A percentile compares a stretch with the other conserved stretches of the same genome.
Evolutionary conservation across 139 green algal genomes (phyloP).

Genomic region (Picochlorum sp.): DNA sequence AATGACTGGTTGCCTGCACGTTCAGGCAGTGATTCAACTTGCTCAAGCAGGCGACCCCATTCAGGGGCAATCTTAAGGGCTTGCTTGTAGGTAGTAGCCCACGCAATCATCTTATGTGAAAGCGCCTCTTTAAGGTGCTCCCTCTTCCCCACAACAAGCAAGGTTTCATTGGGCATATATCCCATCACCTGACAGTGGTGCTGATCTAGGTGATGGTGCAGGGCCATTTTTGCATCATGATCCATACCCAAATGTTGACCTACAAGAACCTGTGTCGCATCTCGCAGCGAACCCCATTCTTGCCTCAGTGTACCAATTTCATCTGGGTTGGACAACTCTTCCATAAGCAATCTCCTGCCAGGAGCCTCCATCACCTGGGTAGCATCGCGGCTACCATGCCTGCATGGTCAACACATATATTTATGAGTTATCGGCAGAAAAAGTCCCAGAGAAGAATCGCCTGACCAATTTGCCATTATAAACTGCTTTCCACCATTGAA

Average conservation of each 20-base stretch:
- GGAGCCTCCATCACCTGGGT: too few relatives aligned
- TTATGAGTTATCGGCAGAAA: too few relatives aligned
- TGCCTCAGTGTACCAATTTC: neutral
- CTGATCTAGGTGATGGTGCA: neutral
- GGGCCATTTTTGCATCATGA: neutral
- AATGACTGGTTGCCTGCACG: too few relatives aligned
- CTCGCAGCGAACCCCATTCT: neutral
- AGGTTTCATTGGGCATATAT: conserved; percentile 12
- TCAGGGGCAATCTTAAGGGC: conserved; percentile 18
- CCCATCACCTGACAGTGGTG: neutral
- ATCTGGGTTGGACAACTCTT: too few relatives aligned
- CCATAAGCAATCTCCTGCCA: too few relatives aligned
- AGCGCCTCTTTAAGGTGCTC: neutral
- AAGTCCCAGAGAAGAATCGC: too few relatives aligned
- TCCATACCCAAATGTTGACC: neutral
- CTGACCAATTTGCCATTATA: too few relatives aligned
- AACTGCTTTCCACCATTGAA: too few relatives aligned
- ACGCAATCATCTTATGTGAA: conserved; percentile 2
- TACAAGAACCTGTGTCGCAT: neutral
- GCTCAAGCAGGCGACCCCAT: conserved; percentile 1
- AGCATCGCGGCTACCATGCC: too few relatives aligned
- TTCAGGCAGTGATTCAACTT: too few relatives aligned
- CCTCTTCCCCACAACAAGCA: conserved; percentile 11
- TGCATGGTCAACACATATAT: too few relatives aligned
- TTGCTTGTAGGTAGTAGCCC: neutral